Evolutionary conservation across 1,284 basidiomycete genomes (phyloP).

Genomic region (Naganishia sp.): DNA sequence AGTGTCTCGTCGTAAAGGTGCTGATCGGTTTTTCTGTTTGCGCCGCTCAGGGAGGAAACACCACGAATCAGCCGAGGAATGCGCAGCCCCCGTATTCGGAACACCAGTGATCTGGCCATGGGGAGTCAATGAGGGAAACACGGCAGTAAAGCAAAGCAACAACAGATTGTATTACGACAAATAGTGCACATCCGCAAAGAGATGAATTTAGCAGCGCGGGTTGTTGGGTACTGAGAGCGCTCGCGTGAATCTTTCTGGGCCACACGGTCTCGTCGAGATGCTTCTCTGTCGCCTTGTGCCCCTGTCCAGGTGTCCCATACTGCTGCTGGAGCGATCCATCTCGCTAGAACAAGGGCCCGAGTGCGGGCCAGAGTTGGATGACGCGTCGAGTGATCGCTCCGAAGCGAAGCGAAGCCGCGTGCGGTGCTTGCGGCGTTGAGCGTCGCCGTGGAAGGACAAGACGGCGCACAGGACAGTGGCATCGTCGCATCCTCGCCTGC

Average conservation of each 20-base stretch:
- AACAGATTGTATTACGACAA: conserved; percentile 9
- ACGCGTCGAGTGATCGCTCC: too few relatives aligned
- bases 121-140: background rate
- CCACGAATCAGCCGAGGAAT: conserved; percentile 9
- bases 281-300: too few relatives aligned
- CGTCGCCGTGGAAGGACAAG: conserved; percentile 4
- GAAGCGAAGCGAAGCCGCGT: too few relatives aligned
- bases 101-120: background rate
- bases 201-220: background rate
- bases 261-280: too few relatives aligned
- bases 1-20: background rate
- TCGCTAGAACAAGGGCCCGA: too few relatives aligned
- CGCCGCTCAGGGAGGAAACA: background rate
- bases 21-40: background rate
- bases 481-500: background rate
- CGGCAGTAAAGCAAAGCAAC: background rate
- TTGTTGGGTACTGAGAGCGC: background rate
- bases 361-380: too few relatives aligned
- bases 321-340: too few relatives aligned
- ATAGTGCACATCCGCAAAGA: background rate
- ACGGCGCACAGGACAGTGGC: background rate
- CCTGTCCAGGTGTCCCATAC: too few relatives aligned
- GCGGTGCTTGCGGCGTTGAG: background rate
- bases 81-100: conserved; percentile 16
- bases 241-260: background rate